Evolutionary conservation across 129 eudicot genomes (phyloP).

Genomic region (Chrysanthemum seticuspe): DNA sequence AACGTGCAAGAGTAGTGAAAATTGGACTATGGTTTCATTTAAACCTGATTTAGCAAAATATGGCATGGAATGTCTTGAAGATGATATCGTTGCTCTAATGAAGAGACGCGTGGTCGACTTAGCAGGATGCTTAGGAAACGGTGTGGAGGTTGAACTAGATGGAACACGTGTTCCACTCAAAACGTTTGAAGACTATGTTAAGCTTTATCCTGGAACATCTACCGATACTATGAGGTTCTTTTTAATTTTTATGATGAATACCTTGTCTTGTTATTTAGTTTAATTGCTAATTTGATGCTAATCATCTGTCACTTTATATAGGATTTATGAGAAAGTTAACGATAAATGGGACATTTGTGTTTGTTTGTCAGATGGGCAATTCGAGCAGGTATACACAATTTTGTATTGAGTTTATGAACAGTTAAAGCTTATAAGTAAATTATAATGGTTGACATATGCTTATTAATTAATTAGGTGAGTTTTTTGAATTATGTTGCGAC

Average conservation of each 20-base stretch:
- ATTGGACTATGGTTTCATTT: slow-evolving; percentile 89
- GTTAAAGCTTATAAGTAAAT: too few relatives aligned
- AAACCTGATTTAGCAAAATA: slow-evolving; percentile 86
- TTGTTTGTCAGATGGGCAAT: too few relatives aligned
- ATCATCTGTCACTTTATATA: neutral
- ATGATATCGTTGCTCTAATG: slow-evolving; percentile 93
- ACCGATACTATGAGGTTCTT: slow-evolving; percentile 39
- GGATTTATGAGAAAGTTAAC: too few relatives aligned
- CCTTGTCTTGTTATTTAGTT: neutral
- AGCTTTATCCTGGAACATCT: slow-evolving; percentile 55
- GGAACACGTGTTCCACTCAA: slow-evolving; percentile 68
- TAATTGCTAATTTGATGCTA: neutral
- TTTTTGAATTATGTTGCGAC: too few relatives aligned
- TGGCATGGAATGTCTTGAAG: slow-evolving; percentile 68
- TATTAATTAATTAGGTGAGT: too few relatives aligned
- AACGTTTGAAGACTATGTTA: slow-evolving; percentile 64
- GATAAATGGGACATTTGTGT: too few relatives aligned
- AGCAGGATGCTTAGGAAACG: slow-evolving; percentile 85
- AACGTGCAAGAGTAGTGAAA: slow-evolving; percentile 78
- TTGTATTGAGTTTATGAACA: too few relatives aligned
- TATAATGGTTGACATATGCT: too few relatives aligned
- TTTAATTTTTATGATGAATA: neutral
- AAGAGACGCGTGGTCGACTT: slow-evolving; percentile 84
- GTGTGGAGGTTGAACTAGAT: slow-evolving; percentile 72
- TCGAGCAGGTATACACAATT: too few relatives aligned